These are phyloP conservation scores for Erythrobasidium hasegawianum DNA, from an alignment of 1,284 basidiomycete species.

Conservation along the genomic window DNA sequence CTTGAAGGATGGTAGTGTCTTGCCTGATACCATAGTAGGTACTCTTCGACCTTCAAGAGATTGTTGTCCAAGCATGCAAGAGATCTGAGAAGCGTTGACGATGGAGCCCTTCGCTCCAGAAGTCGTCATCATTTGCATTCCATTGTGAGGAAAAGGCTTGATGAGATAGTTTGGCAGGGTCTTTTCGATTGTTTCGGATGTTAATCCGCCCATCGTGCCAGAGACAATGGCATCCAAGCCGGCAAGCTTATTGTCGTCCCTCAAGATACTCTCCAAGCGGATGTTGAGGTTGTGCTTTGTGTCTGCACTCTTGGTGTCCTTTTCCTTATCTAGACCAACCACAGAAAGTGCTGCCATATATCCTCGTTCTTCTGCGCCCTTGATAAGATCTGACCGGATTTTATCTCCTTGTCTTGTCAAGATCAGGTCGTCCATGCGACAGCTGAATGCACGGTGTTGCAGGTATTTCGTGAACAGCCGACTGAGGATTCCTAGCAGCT, in stretches of 20 bases:
- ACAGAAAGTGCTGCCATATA: slow-evolving; percentile 74
- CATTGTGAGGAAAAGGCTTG: slow-evolving; percentile 93
- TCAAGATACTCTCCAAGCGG: slow-evolving; percentile 83
- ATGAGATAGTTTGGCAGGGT: slow-evolving; percentile 84
- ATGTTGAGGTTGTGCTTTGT: slow-evolving; percentile 55
- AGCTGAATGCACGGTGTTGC: slow-evolving; percentile 95
- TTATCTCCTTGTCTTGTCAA: slow-evolving; percentile 78
- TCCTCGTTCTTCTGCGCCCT: slow-evolving; percentile 67
- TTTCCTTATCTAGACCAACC: slow-evolving; percentile 61
- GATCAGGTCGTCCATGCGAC: slow-evolving; percentile 96
- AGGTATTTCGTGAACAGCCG: slow-evolving; percentile 95
- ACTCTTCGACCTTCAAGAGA: slow-evolving; percentile 97
- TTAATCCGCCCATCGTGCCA: slow-evolving; percentile 82
- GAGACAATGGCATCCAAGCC: slow-evolving; percentile 68
- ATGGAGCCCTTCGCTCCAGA: slow-evolving; percentile 98
- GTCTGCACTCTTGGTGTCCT: slow-evolving; percentile 64
- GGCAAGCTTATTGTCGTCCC: slow-evolving; percentile 96
- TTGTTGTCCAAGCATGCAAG: slow-evolving; percentile 93
- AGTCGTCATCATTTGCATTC: slow-evolving; percentile 99
- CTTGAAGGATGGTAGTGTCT: slow-evolving; percentile 95
- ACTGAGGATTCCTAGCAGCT: slow-evolving; percentile 86
- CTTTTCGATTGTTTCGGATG: slow-evolving; percentile 65
- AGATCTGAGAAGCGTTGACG: slow-evolving; percentile 97
- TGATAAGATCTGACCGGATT: slow-evolving; percentile 65
- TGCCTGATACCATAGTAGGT: slow-evolving; percentile 97